Conservation (phyloP, 2,329 filamentous ascomycete genomes). For the Drechslerella coelobrocha region DNA sequence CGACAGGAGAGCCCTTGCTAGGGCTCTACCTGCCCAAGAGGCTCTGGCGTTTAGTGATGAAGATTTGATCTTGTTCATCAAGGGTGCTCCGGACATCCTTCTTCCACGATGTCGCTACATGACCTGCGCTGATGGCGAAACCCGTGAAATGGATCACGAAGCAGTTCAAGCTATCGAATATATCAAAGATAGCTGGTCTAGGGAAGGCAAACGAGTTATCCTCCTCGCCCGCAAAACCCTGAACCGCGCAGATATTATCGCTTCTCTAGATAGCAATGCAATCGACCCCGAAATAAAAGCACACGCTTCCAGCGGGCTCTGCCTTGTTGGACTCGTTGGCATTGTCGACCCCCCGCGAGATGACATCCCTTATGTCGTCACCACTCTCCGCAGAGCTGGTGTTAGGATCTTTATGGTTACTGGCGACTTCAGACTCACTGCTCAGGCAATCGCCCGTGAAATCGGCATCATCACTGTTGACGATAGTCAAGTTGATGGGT, state of each 20-base stretch:
- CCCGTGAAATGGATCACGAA: conserved; percentile 62
- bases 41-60: conserved; percentile 24
- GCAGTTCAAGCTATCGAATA: conserved; percentile 63
- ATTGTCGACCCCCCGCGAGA: conserved; percentile 68
- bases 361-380: conserved; percentile 67
- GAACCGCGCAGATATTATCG: conserved; percentile 58
- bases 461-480: conserved; percentile 72
- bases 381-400: conserved; percentile 71
- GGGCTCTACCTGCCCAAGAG: conserved; percentile 19
- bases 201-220: conserved; percentile 71
- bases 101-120: conserved; percentile 69
- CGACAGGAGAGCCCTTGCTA: conserved; percentile 8
- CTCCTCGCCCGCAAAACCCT: conserved; percentile 70
- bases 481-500: conserved; percentile 16
- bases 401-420: conserved; percentile 84
- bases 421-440: conserved; percentile 77
- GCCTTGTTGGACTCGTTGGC: conserved; percentile 66
- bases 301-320: conserved; percentile 62
- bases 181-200: conserved; percentile 73
- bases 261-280: conserved; percentile 60
- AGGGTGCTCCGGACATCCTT: conserved; percentile 78
- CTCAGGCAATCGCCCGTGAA: conserved; percentile 73
- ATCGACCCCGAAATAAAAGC: conserved; percentile 68
- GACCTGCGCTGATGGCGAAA: conserved; percentile 65
- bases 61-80: conserved; percentile 69